These are phyloP conservation scores for Lactarius evosmus DNA, from an alignment of 768 basidiomycete genomes.

Conservation along the genomic window DNA sequence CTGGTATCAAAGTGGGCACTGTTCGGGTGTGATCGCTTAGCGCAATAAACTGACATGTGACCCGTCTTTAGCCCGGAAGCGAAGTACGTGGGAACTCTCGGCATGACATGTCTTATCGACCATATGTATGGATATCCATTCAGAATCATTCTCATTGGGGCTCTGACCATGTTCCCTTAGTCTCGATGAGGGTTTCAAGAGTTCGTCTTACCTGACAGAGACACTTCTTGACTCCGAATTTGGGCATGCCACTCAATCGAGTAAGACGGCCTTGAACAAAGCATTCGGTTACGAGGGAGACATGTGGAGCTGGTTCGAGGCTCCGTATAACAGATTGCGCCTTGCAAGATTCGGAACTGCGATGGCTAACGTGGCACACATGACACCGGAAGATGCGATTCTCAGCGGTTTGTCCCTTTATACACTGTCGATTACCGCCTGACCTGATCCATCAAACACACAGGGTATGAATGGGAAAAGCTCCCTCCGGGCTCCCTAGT, in stretches of 20 bases:
- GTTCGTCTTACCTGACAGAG: conserved; percentile 36
- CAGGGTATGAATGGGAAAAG: conserved; percentile 1
- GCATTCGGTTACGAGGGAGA: background rate
- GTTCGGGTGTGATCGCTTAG: background rate
- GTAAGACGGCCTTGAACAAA: background rate
- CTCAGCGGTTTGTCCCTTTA: background rate
- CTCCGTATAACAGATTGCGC: background rate
- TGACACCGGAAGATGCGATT: conserved; percentile 5
- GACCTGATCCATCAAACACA: background rate
- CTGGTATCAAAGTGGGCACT: background rate
- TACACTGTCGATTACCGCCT: background rate
- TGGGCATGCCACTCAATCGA: background rate
- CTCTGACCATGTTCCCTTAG: conserved; percentile 1
- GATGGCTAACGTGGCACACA: conserved; percentile 33
- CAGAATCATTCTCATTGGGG: background rate
- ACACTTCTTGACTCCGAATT: conserved; percentile 34
- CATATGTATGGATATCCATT: background rate
- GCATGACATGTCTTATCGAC: background rate
- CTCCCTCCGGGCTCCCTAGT: background rate
- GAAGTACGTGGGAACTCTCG: background rate
- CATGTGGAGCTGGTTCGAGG: background rate
- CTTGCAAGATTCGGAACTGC: conserved; percentile 25
- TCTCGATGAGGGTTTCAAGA: conserved; percentile 35
- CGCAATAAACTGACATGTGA: background rate
- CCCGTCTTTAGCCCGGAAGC: background rate